These are phyloP conservation scores for Blastocystis sp. DNA, from an alignment of 352 stramenopile species.

Conservation along the genomic window DNA sequence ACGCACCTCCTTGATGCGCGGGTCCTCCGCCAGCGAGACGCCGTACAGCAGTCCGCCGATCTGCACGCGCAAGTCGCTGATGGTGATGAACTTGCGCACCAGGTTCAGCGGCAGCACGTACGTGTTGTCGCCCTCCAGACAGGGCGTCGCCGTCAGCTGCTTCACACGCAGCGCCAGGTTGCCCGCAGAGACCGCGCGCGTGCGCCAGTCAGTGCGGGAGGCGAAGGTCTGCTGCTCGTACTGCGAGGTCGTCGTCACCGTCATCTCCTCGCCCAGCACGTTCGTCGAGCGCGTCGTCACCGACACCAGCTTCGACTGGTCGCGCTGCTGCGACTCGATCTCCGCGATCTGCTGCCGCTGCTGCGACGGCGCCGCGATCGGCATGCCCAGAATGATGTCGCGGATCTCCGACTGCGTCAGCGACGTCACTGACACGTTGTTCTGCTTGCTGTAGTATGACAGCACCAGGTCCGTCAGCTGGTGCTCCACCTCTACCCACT, in stretches of 20 bases:
- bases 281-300: conserved; percentile 98
- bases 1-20: conserved; percentile 94
- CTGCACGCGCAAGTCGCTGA: conserved; percentile 88
- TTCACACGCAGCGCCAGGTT: conserved; percentile 96
- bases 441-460: conserved; percentile 98
- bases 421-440: conserved; percentile 98
- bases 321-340: conserved; percentile 92
- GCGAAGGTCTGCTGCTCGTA: conserved; percentile 98
- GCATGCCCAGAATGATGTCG: conserved; percentile 99
- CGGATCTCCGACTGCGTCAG: conserved; percentile 97
- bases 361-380: conserved; percentile 94
- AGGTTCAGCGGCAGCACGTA: conserved; percentile 99
- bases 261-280: conserved; percentile 96
- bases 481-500: conserved; percentile 99
- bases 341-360: conserved; percentile 98
- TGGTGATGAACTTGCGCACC: conserved; percentile 97
- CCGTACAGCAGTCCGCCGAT: conserved; percentile 96
- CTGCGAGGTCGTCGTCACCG: conserved; percentile 94
- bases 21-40: conserved; percentile 89
- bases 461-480: conserved; percentile 97
- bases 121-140: conserved; percentile 69
- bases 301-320: conserved; percentile 91
- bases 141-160: conserved; percentile 95
- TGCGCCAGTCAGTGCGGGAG: conserved; percentile 96
- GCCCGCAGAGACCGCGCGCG: conserved; percentile 91